phyloP scores from a whole-genome alignment of 805 yeast species.

The Yarrowia deformans region DNA sequence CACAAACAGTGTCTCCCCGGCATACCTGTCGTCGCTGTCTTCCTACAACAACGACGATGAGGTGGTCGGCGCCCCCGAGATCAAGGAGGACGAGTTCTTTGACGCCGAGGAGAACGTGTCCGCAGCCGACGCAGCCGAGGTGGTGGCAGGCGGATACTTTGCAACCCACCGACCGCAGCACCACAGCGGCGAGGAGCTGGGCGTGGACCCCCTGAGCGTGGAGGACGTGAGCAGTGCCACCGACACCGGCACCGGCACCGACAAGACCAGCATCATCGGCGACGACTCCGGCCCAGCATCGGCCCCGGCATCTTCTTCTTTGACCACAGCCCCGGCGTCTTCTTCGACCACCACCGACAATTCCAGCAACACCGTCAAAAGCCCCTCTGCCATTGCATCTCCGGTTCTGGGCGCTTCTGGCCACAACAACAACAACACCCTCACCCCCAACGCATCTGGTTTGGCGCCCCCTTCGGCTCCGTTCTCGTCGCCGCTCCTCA shows the following conservation, averaged over 20 bases:
- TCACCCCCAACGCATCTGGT: neutral
- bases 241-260: constrained; percentile 16
- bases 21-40: constrained; percentile 22
- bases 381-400: constrained; percentile 28
- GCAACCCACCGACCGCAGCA: constrained; percentile 1
- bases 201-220: constrained; percentile 13
- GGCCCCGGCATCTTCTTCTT: too few relatives aligned
- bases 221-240: constrained; percentile 27
- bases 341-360: neutral
- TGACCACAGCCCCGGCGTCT: neutral
- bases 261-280: constrained; percentile 14
- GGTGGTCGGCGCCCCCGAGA: neutral
- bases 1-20: constrained; percentile 24
- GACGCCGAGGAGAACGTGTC: constrained; percentile 22
- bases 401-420: constrained; percentile 9
- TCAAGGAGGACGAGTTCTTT: constrained; percentile 26
- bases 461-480: constrained; percentile 11
- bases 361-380: constrained; percentile 13
- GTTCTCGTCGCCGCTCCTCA: constrained; percentile 13
- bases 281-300: constrained; percentile 4
- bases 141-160: neutral
- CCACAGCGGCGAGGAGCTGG: neutral
- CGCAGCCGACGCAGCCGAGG: neutral
- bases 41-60: constrained; percentile 28
- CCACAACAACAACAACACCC: too few relatives aligned